These are phyloP conservation scores for Neopestalotiopsis rosae DNA, from an alignment of 2,329 filamentous ascomycete species.

Conservation along the genomic window DNA sequence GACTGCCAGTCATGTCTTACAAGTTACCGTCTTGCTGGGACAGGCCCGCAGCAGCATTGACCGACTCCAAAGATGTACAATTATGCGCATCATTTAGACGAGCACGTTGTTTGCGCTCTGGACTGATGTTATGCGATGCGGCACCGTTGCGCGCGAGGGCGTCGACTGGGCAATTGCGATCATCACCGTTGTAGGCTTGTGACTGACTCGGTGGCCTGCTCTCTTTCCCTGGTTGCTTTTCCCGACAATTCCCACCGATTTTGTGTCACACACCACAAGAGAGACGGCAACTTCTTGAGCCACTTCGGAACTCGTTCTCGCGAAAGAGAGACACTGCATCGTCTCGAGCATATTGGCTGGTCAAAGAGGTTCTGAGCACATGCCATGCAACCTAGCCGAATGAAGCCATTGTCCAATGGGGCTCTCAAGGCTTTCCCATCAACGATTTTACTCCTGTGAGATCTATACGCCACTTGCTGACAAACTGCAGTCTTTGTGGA, in stretches of 20 bases:
- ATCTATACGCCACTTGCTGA: neutral
- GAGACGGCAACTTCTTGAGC: conserved; percentile 3
- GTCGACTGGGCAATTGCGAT: conserved; percentile 2
- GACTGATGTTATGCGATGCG: neutral
- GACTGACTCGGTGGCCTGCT: neutral
- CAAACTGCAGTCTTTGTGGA: conserved; percentile 5
- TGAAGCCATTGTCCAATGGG: conserved; percentile 14
- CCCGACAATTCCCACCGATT: too few relatives aligned
- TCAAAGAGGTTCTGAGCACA: neutral
- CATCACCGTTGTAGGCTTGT: conserved; percentile 9
- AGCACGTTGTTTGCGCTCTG: neutral
- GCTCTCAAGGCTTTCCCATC: neutral
- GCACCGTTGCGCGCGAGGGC: neutral
- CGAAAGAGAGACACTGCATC: neutral
- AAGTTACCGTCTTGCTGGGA: neutral
- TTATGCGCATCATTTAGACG: conserved; percentile 6
- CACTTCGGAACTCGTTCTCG: conserved; percentile 2
- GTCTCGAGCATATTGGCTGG: conserved; percentile 9
- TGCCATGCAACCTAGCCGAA: conserved; percentile 4
- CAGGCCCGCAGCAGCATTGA: neutral
- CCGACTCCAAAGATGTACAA: neutral
- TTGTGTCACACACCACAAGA: neutral
- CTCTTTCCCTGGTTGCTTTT: neutral
- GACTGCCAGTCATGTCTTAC: conserved; percentile 6
- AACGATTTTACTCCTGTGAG: neutral